Conservation (phyloP, 371 early-diverging fungal species). For the Actinomortierella wolfii region DNA sequence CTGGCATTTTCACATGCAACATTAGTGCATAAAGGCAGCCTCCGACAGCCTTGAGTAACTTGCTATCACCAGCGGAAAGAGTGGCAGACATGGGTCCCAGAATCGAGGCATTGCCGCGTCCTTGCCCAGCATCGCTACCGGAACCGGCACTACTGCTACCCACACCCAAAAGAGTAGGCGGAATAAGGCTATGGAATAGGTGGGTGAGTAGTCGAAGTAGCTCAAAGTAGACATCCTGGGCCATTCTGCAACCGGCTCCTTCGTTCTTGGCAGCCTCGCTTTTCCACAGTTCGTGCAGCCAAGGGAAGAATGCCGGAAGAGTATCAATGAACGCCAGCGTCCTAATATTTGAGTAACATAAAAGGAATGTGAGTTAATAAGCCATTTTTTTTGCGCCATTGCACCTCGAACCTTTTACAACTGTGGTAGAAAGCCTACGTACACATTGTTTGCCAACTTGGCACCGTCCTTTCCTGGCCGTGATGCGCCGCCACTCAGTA, state of each 20-base stretch:
- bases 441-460: conserved; percentile 25
- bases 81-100: too few species aligned
- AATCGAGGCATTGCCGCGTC: too few species aligned
- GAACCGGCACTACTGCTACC: too few species aligned
- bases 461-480: conserved; percentile 25
- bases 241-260: conserved; percentile 11
- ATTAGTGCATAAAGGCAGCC: too few species aligned
- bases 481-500: conserved; percentile 10
- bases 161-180: conserved; percentile 7
- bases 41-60: too few species aligned
- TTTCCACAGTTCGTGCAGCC: conserved; percentile 36
- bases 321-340: conserved; percentile 41
- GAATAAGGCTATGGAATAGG: conserved; percentile 20
- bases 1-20: too few species aligned
- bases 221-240: conserved; percentile 37
- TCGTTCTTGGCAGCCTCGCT: conserved; percentile 1
- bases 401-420: too few species aligned
- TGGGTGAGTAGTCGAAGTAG: conserved; percentile 14
- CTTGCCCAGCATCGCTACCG: too few species aligned
- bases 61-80: too few species aligned
- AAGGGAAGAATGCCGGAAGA: conserved; percentile 25
- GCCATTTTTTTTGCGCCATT: too few species aligned
- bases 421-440: too few species aligned
- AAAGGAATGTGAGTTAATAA: too few species aligned
- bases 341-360: conserved; percentile 6